Evolutionary conservation across 768 basidiomycete genomes (phyloP).

Genomic region (Naganishia onofrii): DNA sequence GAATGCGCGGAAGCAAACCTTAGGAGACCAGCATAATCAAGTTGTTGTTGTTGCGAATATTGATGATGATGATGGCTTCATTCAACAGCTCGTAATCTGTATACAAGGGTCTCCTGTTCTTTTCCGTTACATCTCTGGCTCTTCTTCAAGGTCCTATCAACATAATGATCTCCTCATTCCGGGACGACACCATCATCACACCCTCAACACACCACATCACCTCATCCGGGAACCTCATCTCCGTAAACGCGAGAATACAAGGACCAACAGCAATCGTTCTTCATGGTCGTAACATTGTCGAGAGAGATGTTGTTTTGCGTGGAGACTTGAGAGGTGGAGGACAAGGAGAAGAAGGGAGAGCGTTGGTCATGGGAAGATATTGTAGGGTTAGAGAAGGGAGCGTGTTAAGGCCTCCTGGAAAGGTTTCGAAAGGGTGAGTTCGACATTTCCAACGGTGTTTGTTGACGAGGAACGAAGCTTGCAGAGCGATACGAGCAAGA

Average conservation of each 20-base stretch:
- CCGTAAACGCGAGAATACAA: slow-evolving; percentile 3
- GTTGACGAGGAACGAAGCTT: too few relatives aligned
- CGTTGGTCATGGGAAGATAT: slow-evolving; percentile 84
- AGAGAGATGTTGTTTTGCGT: slow-evolving; percentile 81
- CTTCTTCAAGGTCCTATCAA: too few relatives aligned
- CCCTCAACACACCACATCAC: slow-evolving; percentile 22
- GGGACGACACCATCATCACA: slow-evolving; percentile 8
- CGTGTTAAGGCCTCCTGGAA: slow-evolving; percentile 62
- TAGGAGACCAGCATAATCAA: too few relatives aligned
- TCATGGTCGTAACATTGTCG: slow-evolving; percentile 94
- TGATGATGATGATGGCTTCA: too few relatives aligned
- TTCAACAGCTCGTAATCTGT: too few relatives aligned
- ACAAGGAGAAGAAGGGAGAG: slow-evolving; percentile 60
- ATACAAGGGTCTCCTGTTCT: too few relatives aligned
- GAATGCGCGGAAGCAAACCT: too few relatives aligned
- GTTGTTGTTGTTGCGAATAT: too few relatives aligned
- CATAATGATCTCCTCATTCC: slow-evolving; percentile 26
- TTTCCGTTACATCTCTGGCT: too few relatives aligned
- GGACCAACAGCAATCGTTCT: slow-evolving; percentile 96
- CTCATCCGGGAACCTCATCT: slow-evolving; percentile 27
- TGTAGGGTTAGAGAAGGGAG: slow-evolving; percentile 86
- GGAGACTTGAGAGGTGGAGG: slow-evolving; percentile 64
- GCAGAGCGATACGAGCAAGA: background rate
- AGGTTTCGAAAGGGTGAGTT: slow-evolving; percentile 55
- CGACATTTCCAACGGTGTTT: too few relatives aligned